Conservation (phyloP, 495 filamentous ascomycete species). For the Geoglossum glabrum region DNA sequence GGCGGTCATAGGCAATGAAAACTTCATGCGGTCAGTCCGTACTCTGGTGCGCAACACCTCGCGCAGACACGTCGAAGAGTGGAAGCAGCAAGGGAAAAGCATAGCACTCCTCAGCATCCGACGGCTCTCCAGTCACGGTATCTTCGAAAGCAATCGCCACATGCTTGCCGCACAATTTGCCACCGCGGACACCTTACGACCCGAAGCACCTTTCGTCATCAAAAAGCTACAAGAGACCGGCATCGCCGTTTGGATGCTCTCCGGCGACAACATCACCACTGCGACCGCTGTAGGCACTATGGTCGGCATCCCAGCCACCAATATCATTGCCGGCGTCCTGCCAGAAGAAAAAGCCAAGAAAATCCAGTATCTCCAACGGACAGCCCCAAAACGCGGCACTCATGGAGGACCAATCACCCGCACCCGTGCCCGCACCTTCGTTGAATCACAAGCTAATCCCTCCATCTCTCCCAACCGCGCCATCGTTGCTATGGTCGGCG, state of each 20-base stretch:
- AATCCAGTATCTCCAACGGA: conserved; percentile 50
- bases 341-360: conserved; percentile 74
- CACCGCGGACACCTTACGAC: conserved; percentile 56
- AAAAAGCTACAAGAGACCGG: conserved; percentile 40
- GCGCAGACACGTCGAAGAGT: conserved; percentile 30
- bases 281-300: conserved; percentile 45
- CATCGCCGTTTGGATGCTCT: conserved; percentile 77
- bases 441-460: background rate
- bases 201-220: conserved; percentile 49
- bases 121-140: conserved; percentile 4
- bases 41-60: conserved; percentile 10
- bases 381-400: background rate
- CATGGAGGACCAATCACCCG: background rate
- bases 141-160: conserved; percentile 14
- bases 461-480: conserved; percentile 3
- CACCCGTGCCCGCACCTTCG: background rate
- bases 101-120: conserved; percentile 45
- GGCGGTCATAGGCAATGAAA: conserved; percentile 70
- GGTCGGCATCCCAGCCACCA: conserved; percentile 50
- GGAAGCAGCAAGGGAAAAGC: conserved; percentile 55
- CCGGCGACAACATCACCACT: conserved; percentile 62
- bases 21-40: conserved; percentile 27
- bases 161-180: conserved; percentile 30
- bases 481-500: conserved; percentile 49
- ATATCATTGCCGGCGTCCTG: conserved; percentile 75